Evolutionary conservation across 768 basidiomycete genomes (phyloP).

Genomic region (Kwoniella bestiolae): DNA sequence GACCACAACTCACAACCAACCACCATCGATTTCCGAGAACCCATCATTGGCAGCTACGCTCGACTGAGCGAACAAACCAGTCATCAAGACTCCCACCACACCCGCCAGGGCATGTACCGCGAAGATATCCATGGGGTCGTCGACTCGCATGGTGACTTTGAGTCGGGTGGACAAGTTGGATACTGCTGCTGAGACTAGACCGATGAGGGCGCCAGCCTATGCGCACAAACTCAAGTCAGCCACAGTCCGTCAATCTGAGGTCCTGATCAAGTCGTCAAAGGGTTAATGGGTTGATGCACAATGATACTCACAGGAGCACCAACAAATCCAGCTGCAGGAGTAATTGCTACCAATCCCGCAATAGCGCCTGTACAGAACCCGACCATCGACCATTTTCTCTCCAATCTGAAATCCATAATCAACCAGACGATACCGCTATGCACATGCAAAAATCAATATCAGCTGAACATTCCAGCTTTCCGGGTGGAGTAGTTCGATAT

Average conservation of each 20-base stretch:
- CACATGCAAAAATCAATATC: background rate
- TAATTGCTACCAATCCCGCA: conserved; percentile 61
- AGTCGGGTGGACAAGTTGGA: conserved; percentile 97
- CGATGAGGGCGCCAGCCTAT: conserved; percentile 77
- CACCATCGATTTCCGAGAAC: conserved; percentile 66
- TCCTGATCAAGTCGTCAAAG: too few species aligned
- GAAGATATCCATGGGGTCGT: conserved; percentile 72
- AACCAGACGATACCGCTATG: conserved; percentile 47
- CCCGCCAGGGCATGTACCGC: conserved; percentile 63
- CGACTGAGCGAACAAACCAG: conserved; percentile 80
- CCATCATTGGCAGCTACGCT: conserved; percentile 83
- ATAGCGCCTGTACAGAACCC: conserved; percentile 97
- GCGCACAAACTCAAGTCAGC: too few species aligned
- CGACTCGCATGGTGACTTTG: conserved; percentile 68
- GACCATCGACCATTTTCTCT: conserved; percentile 89
- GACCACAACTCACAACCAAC: conserved; percentile 67
- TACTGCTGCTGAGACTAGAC: conserved; percentile 76
- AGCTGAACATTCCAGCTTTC: too few species aligned
- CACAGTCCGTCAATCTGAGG: too few species aligned
- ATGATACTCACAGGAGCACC: conserved; percentile 54
- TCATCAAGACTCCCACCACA: conserved; percentile 64
- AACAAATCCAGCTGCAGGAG: conserved; percentile 61
- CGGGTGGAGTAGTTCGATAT: too few species aligned
- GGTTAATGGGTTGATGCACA: too few species aligned
- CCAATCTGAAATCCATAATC: conserved; percentile 79